Percentiles rank a stretch among this genome's conserved stretches.
Evolutionary conservation across 2,329 filamentous ascomycete genomes (phyloP).

Genomic region (Sclerotinia glacialis): DNA sequence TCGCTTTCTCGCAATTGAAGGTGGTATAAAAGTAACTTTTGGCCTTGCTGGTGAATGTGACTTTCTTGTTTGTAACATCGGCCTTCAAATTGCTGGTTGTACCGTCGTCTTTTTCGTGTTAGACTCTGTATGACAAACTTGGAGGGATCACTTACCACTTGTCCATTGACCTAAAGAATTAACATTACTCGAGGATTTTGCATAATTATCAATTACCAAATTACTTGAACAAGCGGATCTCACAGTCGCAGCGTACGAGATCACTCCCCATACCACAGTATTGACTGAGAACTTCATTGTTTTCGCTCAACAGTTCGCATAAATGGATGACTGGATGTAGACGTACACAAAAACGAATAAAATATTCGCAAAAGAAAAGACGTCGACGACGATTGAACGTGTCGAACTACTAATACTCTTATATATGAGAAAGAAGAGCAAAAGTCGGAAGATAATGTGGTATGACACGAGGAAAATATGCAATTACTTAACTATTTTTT

Average conservation of each 20-base stretch:
- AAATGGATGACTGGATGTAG: background rate
- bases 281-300: slow-evolving; percentile 17
- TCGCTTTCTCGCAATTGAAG: slow-evolving; percentile 48
- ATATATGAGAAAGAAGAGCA: background rate
- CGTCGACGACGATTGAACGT: slow-evolving; percentile 17
- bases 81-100: slow-evolving; percentile 46
- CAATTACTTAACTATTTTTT: background rate
- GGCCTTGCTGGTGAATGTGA: slow-evolving; percentile 50
- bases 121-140: background rate
- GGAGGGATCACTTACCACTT: slow-evolving; percentile 37
- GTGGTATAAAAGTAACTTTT: slow-evolving; percentile 55
- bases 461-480: background rate
- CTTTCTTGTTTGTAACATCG: slow-evolving; percentile 43
- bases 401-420: slow-evolving; percentile 2
- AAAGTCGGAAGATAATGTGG: background rate
- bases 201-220: slow-evolving; percentile 38
- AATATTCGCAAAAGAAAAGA: background rate
- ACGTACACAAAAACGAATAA: background rate
- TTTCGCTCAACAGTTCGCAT: too few species aligned
- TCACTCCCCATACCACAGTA: background rate
- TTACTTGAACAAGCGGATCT: slow-evolving; percentile 34
- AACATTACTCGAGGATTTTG: slow-evolving; percentile 37
- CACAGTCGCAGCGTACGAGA: slow-evolving; percentile 23
- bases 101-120: slow-evolving; percentile 46
- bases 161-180: slow-evolving; percentile 42